Conservation (phyloP, 495 filamentous ascomycete species). For the Xanthoparmelia taractica region DNA sequence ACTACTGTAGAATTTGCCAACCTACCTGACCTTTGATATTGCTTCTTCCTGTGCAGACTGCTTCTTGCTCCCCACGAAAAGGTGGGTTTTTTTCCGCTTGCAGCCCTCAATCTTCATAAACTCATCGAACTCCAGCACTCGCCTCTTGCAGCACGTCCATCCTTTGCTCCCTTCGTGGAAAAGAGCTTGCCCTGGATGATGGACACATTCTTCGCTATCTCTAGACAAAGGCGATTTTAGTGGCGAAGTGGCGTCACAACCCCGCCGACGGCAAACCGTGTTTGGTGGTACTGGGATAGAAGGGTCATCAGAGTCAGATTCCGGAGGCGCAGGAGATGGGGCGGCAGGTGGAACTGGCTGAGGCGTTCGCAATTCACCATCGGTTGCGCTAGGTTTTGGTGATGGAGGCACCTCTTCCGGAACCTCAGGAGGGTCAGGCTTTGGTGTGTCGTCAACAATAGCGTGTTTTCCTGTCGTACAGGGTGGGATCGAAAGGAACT, state of each 20-base stretch:
- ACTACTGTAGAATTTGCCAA: slow-evolving; percentile 7
- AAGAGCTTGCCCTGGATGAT: slow-evolving; percentile 48
- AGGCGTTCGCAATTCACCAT: slow-evolving; percentile 32
- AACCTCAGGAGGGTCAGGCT: slow-evolving; percentile 41
- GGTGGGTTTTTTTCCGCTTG: slow-evolving; percentile 67
- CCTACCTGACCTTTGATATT: slow-evolving; percentile 64
- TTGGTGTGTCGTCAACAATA: slow-evolving; percentile 67
- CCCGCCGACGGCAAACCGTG: slow-evolving; percentile 66
- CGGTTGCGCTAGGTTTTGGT: slow-evolving; percentile 21
- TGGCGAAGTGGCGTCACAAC: slow-evolving; percentile 57
- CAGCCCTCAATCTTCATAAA: slow-evolving; percentile 95
- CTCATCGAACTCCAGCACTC: slow-evolving; percentile 94
- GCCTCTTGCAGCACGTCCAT: slow-evolving; percentile 91
- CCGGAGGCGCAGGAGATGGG: slow-evolving; percentile 59
- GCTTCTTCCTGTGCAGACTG: slow-evolving; percentile 48
- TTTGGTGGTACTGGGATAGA: slow-evolving; percentile 60
- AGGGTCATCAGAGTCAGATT: slow-evolving; percentile 84
- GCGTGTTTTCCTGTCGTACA: slow-evolving; percentile 94
- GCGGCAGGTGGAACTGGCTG: slow-evolving; percentile 47
- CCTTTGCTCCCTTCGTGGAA: slow-evolving; percentile 98
- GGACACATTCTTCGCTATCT: slow-evolving; percentile 50
- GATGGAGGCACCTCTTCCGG: slow-evolving; percentile 24
- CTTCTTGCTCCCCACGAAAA: slow-evolving; percentile 78
- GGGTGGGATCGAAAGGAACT: slow-evolving; percentile 89
- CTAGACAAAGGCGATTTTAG: slow-evolving; percentile 45